phyloP scores from a whole-genome alignment of 805 yeast genomes.

The Kodamaea neixiangensis region DNA sequence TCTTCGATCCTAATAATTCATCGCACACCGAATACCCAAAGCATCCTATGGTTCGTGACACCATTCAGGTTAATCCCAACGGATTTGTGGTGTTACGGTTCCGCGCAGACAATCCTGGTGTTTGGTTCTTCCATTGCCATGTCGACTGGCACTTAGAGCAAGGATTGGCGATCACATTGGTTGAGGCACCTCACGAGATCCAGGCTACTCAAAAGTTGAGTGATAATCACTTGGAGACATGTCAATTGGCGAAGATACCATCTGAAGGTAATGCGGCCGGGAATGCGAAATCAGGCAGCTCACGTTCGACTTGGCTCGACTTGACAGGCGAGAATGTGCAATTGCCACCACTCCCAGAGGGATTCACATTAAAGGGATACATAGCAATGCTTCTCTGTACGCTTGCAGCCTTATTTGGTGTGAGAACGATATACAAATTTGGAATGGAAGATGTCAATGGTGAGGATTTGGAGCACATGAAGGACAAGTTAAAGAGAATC shows the following conservation, averaged over 20 bases:
- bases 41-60: constrained; percentile 68
- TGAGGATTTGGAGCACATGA: constrained; percentile 50
- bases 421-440: constrained; percentile 57
- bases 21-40: constrained; percentile 50
- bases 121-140: constrained; percentile 94
- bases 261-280: constrained; percentile 72
- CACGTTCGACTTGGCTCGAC: constrained; percentile 48
- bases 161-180: constrained; percentile 70
- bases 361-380: constrained; percentile 73
- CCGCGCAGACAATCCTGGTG: constrained; percentile 85
- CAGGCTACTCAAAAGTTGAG: constrained; percentile 38
- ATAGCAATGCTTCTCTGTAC: constrained; percentile 59
- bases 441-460: constrained; percentile 64
- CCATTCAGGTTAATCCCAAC: constrained; percentile 64
- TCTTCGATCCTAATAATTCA: constrained; percentile 47
- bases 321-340: constrained; percentile 63
- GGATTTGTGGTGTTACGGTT: constrained; percentile 72
- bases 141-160: constrained; percentile 84
- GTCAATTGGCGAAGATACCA: constrained; percentile 49
- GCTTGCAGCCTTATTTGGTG: constrained; percentile 58
- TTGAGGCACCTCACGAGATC: constrained; percentile 67
- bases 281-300: constrained; percentile 39
- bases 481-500: constrained; percentile 30
- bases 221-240: constrained; percentile 49
- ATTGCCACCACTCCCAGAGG: constrained; percentile 62